phyloP scores from a whole-genome alignment of 768 basidiomycete genomes.

The Asterophora lycoperdoides region DNA sequence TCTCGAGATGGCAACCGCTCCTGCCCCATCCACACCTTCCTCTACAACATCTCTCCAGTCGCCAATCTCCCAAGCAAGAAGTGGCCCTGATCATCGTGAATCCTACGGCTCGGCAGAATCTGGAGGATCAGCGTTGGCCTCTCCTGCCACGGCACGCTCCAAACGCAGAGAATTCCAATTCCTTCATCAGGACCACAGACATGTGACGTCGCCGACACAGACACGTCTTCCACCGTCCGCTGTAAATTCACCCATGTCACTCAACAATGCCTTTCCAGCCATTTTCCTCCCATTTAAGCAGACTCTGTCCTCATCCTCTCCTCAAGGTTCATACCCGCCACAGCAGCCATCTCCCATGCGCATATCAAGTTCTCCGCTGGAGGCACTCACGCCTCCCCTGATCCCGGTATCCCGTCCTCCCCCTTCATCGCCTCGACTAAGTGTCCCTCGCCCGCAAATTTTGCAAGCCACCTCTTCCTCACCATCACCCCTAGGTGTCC shows the following conservation, averaged over 20 bases:
- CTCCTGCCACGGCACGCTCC: constrained; percentile 18
- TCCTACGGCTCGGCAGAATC: constrained; percentile 19
- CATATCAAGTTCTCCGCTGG: neutral
- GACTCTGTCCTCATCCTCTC: constrained; percentile 5
- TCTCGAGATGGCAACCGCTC: neutral
- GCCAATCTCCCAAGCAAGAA: neutral
- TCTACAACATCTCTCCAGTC: neutral
- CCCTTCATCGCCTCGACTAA: constrained; percentile 10
- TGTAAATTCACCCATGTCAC: constrained; percentile 10
- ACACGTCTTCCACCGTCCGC: constrained; percentile 8
- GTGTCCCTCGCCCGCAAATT: constrained; percentile 6
- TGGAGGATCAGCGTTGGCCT: constrained; percentile 8
- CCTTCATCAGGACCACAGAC: constrained; percentile 2
- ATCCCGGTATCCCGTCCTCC: constrained; percentile 15
- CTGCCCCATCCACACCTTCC: neutral
- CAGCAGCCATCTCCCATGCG: constrained; percentile 5
- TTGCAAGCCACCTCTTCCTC: constrained; percentile 5
- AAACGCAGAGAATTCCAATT: constrained; percentile 14
- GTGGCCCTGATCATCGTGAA: constrained; percentile 7
- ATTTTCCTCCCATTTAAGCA: constrained; percentile 20
- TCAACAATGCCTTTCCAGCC: constrained; percentile 15
- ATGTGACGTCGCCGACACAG: constrained; percentile 14
- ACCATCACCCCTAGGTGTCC: constrained; percentile 8
- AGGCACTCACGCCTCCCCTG: constrained; percentile 12
- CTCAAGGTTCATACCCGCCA: constrained; percentile 1